phyloP scores from a whole-genome alignment of 441 rosid species.

The Melastoma candidum region DNA sequence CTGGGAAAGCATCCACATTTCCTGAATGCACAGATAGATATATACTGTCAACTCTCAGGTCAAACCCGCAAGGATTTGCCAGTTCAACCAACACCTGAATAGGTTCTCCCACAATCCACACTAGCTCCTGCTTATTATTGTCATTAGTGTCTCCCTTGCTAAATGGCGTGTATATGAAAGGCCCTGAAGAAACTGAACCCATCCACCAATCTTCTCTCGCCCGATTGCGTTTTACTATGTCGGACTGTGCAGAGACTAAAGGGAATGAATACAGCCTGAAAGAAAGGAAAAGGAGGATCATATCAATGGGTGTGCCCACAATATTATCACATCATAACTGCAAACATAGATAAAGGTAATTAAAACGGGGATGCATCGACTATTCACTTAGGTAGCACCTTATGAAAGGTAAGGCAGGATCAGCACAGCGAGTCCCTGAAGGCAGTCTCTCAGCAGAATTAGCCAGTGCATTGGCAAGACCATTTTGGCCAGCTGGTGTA shows the following conservation, averaged over 20 bases:
- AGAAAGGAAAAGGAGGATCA: slow-evolving; percentile 3
- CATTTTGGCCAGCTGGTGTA: slow-evolving; percentile 95
- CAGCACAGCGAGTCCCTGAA: slow-evolving; percentile 90
- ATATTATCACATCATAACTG: neutral
- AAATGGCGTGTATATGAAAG: slow-evolving; percentile 96
- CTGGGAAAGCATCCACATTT: slow-evolving; percentile 89
- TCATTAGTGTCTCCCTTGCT: slow-evolving; percentile 84
- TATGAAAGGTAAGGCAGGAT: slow-evolving; percentile 91
- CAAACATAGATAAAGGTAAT: neutral
- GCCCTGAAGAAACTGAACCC: slow-evolving; percentile 96
- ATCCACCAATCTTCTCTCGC: slow-evolving; percentile 97
- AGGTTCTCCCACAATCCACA: slow-evolving; percentile 97
- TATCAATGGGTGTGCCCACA: neutral
- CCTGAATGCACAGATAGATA: slow-evolving; percentile 77
- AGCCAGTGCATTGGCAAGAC: slow-evolving; percentile 82
- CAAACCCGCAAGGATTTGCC: slow-evolving; percentile 96
- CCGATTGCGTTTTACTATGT: slow-evolving; percentile 74
- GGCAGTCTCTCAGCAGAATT: slow-evolving; percentile 91
- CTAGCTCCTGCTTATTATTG: slow-evolving; percentile 66
- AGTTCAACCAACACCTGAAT: slow-evolving; percentile 96
- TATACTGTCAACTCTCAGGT: slow-evolving; percentile 83
- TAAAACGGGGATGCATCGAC: too few species aligned
- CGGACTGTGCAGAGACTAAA: slow-evolving; percentile 66
- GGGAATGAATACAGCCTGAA: slow-evolving; percentile 46
- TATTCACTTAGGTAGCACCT: slow-evolving; percentile 35